Percentiles rank a stretch among this genome's conserved stretches.
phyloP scores from a whole-genome alignment of 352 stramenopile genomes.

The Phytophthora cactorum region DNA sequence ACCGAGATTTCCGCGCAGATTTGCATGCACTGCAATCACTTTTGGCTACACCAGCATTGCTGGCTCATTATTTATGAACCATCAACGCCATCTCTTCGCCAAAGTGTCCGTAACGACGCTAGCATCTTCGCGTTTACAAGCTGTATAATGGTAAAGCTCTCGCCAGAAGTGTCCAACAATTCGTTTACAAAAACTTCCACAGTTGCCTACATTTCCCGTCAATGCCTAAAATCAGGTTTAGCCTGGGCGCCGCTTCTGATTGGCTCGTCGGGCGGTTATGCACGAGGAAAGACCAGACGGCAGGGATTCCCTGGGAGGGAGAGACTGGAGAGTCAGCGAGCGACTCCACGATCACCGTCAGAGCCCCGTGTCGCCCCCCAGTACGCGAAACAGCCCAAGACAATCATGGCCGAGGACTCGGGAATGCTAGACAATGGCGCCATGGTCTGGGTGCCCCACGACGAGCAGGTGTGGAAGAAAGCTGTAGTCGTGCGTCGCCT shows the following conservation, averaged over 20 bases:
- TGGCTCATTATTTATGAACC: not conserved
- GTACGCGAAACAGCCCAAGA: slow-evolving; percentile 27
- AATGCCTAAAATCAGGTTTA: slow-evolving; percentile 6
- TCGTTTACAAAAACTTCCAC: not conserved
- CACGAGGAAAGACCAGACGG: slow-evolving; percentile 29
- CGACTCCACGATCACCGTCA: slow-evolving; percentile 30
- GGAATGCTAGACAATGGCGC: slow-evolving; percentile 68
- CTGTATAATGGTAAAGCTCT: not conserved
- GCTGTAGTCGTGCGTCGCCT: slow-evolving; percentile 69
- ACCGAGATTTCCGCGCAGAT: slow-evolving; percentile 3
- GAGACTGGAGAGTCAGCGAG: slow-evolving; percentile 35
- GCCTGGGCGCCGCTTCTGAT: slow-evolving; percentile 18
- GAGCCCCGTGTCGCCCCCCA: slow-evolving; percentile 10
- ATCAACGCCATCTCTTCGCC: not conserved
- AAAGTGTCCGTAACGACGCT: not conserved
- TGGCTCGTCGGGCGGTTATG: slow-evolving; percentile 28
- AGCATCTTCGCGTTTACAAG: not conserved
- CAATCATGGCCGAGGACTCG: slow-evolving; percentile 44
- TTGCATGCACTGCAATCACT: not conserved
- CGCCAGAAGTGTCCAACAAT: not conserved
- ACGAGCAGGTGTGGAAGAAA: slow-evolving; percentile 80
- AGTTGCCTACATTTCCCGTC: not conserved
- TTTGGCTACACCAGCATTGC: slow-evolving; percentile 4
- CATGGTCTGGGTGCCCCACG: slow-evolving; percentile 84
- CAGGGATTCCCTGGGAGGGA: slow-evolving; percentile 5